Evolutionary conservation across 805 yeast species (phyloP).

Genomic region (Yamadazyma phyllophila): DNA sequence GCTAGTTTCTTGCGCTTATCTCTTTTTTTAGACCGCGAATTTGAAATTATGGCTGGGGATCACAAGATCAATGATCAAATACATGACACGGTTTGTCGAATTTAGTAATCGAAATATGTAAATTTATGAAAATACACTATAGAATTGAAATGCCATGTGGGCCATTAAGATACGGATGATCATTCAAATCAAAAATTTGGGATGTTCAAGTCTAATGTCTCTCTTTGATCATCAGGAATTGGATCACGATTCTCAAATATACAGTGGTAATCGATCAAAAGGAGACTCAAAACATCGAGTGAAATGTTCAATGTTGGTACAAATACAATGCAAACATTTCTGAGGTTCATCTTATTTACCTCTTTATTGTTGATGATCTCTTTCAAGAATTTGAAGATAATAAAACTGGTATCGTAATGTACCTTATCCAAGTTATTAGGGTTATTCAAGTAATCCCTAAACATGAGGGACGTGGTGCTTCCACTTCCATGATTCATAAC

Average conservation of each 20-base stretch:
- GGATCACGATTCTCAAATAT: conserved; percentile 57
- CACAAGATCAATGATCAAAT: not conserved
- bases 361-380: conserved; percentile 60
- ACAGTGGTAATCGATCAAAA: conserved; percentile 60
- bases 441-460: conserved; percentile 32
- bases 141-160: conserved; percentile 2
- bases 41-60: not conserved
- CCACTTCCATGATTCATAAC: conserved; percentile 13
- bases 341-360: conserved; percentile 77
- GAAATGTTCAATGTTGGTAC: conserved; percentile 77
- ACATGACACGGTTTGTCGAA: not conserved
- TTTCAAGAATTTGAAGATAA: conserved; percentile 64
- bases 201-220: conserved; percentile 50
- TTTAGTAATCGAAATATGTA: not conserved
- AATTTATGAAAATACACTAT: conserved; percentile 1
- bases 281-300: conserved; percentile 54
- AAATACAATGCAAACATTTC: conserved; percentile 77
- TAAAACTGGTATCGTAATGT: conserved; percentile 58
- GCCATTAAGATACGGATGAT: too few species aligned
- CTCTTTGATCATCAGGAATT: conserved; percentile 40
- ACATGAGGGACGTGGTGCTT: conserved; percentile 20
- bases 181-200: conserved; percentile 37
- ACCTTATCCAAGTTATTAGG: conserved; percentile 46
- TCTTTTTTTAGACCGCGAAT: not conserved
- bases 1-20: not conserved